These are phyloP conservation scores for Petunia secreta DNA, from an alignment of 257 asterid genomes.

Conservation along the genomic window DNA sequence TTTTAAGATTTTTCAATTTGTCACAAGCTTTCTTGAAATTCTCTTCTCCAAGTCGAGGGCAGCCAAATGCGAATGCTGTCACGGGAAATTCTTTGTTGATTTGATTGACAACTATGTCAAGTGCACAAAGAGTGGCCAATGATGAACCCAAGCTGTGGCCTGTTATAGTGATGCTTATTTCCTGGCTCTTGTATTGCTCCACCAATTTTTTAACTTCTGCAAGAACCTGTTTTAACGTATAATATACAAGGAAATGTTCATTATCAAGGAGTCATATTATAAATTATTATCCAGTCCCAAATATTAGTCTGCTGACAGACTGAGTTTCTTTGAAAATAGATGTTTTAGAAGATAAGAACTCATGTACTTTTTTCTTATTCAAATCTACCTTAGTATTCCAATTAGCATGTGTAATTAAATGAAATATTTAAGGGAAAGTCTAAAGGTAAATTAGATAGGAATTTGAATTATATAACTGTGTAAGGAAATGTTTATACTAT, in stretches of 20 bases:
- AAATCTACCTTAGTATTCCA: too few relatives aligned
- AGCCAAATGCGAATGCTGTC: conserved; percentile 59
- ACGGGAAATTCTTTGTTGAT: conserved; percentile 70
- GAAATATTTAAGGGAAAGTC: too few relatives aligned
- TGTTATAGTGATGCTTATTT: conserved; percentile 66
- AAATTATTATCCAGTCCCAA: too few relatives aligned
- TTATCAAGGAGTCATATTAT: neutral
- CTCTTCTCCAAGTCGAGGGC: conserved; percentile 71
- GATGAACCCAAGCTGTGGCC: conserved; percentile 94
- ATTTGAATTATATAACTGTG: too few relatives aligned
- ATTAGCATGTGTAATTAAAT: too few relatives aligned
- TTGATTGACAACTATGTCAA: conserved; percentile 58
- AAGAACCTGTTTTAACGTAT: conserved; percentile 53
- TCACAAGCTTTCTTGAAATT: conserved; percentile 36
- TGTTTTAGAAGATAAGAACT: too few relatives aligned
- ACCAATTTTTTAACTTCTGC: conserved; percentile 62
- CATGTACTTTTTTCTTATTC: too few relatives aligned
- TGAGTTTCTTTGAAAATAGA: too few relatives aligned
- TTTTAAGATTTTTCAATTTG: conserved; percentile 32
- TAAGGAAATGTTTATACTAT: too few relatives aligned
- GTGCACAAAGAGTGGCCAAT: conserved; percentile 65
- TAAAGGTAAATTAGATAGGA: too few relatives aligned
- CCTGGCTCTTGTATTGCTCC: conserved; percentile 62
- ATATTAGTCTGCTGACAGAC: too few relatives aligned
- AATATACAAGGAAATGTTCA: neutral